Evolutionary conservation across 805 yeast genomes (phyloP), one percentile per base, ranked within the genome.

Genomic region (Starmerella powellii): DNA sequence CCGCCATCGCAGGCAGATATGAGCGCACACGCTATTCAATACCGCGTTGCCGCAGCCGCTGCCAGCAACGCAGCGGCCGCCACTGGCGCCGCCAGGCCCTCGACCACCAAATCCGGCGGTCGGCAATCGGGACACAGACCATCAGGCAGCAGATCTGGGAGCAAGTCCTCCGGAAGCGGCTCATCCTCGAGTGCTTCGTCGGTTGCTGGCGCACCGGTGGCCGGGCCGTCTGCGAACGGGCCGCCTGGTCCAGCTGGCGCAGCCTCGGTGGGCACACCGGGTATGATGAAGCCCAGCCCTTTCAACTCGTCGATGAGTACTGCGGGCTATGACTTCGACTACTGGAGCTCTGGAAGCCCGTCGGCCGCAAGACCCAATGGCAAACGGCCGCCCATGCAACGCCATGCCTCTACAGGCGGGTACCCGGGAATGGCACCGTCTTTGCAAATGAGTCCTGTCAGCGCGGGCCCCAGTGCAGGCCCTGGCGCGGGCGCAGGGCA

Each of bases 11-110:
- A 39, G 13, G 48, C 48, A 1, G 48, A 45, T 31, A 34, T 19
- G 19, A 41, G 43, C 23, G 20, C 28, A 3, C 35, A 31, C 6
- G 45, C 46, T 15, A 35, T 35, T 28, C 41, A 41, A 15, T 44
- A 37, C 31, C 44, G 44, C 11, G 49, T 50, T 3, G 51, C 52
- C 2, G 48, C 43, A 3, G 47, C 47, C 1, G 52, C 52, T 18
- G 50, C 47, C 2, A 32, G 44, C 23, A 37, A 34, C 15, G 44
- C 39, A 10, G 44, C 37, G 10, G 41, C 40, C 6, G 21, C 42
- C 4, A 10, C 27, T 4, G 37, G 41, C 5, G 26, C 37, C 17
- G 34, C 17, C 16, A 21, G 29, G 18, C 17, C 13, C 12, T 17
- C 32, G 4, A 17, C 35, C 16, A 6, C 11, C 20, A 34, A 15